These are phyloP conservation scores for Mortierella sp. DNA, from an alignment of 371 early-diverging fungal genomes.

Conservation along the genomic window DNA sequence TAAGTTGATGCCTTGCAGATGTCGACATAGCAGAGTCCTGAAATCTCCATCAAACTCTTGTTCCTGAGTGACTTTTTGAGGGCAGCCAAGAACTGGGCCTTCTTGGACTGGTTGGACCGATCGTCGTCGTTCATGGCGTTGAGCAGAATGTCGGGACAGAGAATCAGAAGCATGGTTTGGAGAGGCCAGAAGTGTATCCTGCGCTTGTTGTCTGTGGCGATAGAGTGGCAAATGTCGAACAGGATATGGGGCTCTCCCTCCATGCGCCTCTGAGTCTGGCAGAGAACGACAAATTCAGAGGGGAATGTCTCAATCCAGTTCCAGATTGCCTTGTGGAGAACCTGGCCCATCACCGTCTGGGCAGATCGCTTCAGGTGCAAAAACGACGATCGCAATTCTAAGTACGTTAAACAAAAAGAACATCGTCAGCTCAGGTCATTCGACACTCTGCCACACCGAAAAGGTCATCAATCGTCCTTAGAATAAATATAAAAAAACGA, in stretches of 20 bases:
- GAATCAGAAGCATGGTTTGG: constrained; percentile 82
- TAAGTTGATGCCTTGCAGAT: constrained; percentile 85
- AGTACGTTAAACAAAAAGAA: constrained; percentile 5
- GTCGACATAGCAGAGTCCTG: constrained; percentile 85
- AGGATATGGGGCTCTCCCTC: constrained; percentile 85
- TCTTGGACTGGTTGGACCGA: constrained; percentile 59
- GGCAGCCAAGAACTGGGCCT: constrained; percentile 76
- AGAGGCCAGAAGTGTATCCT: constrained; percentile 86
- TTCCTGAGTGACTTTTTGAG: constrained; percentile 75
- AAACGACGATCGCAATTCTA: constrained; percentile 76
- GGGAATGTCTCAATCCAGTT: constrained; percentile 92
- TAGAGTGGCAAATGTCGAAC: constrained; percentile 79
- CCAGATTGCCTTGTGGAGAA: constrained; percentile 86
- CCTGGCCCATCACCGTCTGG: constrained; percentile 77
- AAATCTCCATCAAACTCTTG: constrained; percentile 78
- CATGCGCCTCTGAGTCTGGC: constrained; percentile 77
- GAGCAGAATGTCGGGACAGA: constrained; percentile 85
- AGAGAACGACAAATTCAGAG: constrained; percentile 79
- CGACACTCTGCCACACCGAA: background rate
- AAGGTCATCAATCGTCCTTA: background rate
- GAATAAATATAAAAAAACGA: constrained; percentile 11
- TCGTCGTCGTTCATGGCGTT: constrained; percentile 64
- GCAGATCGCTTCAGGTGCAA: constrained; percentile 77
- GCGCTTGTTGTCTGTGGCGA: constrained; percentile 77
- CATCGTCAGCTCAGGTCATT: background rate